Base-by-base conservation (phyloP, 306 rosid genomes). In the Quercus rubra region DNA sequence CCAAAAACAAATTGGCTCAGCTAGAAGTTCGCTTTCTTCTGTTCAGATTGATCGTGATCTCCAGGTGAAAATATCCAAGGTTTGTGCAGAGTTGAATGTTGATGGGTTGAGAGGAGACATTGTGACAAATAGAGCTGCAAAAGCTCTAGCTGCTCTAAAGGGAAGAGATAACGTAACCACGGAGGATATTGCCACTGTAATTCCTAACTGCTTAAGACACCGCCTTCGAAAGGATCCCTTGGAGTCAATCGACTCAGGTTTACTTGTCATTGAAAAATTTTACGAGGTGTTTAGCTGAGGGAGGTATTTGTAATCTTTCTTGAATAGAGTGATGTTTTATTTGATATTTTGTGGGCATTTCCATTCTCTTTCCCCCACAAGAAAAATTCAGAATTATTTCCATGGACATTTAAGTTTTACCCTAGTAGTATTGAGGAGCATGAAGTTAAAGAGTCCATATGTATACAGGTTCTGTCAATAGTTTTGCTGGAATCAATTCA, bases 31-130 rank as follows among this genome's bases (percentile, higher is more conserved):
- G 51, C 97, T 94, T 72, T 74, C 94, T 41, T 77, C 85, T 33
- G 97, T 92, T 80, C 87, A 90, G 79, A 92, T 92, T 23, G 92
- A 90, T 74, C 97, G 70, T 10, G 92, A 92, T 69, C 88, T 91
- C 71, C 92, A 94, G 87, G 94, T 94, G 66, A 94, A 92, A 70
- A 92, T 91, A 86, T 94, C 99, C 4, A 85, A 72, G 83, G 99
- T 94, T 71, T 94, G 99, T 55, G 61, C 97, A 28, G 99, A 94
- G 52, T 80, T 94, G 88, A 94, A 94, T 77, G 98, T 94, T 11
- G 99, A 94, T 62, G 98, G 99, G 77, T 84, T 94, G 86, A 88
- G 99, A 87, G 99, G 99, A 80, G 99, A 94, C 76, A 94, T 92
- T 73, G 97, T 94, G 57, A 81, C 92, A 54, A 92, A 94, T 59